Conservation (phyloP, 805 yeast genomes). For the Brettanomyces nanus region DNA sequence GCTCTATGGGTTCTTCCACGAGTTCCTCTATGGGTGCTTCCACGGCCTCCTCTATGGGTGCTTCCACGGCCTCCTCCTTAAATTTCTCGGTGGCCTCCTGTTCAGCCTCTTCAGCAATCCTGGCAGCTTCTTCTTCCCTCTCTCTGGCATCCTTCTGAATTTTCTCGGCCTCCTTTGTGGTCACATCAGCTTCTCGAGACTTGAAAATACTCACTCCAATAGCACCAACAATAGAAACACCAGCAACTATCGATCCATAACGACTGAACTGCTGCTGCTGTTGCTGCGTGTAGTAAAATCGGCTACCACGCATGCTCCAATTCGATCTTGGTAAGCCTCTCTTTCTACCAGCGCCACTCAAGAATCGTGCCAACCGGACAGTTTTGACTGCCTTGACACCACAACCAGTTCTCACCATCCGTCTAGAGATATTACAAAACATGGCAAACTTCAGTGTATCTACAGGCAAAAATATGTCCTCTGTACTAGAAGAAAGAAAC, state of each 20-base stretch:
- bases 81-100: neutral
- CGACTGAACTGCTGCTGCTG: constrained; percentile 2
- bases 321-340: too few relatives aligned
- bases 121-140: neutral
- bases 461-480: too few relatives aligned
- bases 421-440: too few relatives aligned
- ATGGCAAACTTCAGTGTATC: too few relatives aligned
- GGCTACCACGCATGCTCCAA: neutral
- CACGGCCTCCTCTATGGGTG: neutral
- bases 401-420: too few relatives aligned
- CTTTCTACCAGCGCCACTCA: too few relatives aligned
- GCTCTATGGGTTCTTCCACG: neutral
- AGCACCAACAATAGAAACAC: constrained; percentile 5
- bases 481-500: too few relatives aligned
- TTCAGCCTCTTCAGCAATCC: neutral
- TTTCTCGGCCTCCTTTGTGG: neutral
- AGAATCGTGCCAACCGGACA: too few relatives aligned
- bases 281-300: neutral
- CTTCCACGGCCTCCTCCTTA: neutral
- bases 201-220: constrained; percentile 2
- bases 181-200: neutral
- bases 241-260: constrained; percentile 1
- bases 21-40: neutral
- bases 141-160: neutral
- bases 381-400: too few relatives aligned